A percentile compares a stretch with the other conserved stretches of the same genome.
Evolutionary conservation across 208 protist species (phyloP).

Genomic region (Trypanosoma vivax): DNA sequence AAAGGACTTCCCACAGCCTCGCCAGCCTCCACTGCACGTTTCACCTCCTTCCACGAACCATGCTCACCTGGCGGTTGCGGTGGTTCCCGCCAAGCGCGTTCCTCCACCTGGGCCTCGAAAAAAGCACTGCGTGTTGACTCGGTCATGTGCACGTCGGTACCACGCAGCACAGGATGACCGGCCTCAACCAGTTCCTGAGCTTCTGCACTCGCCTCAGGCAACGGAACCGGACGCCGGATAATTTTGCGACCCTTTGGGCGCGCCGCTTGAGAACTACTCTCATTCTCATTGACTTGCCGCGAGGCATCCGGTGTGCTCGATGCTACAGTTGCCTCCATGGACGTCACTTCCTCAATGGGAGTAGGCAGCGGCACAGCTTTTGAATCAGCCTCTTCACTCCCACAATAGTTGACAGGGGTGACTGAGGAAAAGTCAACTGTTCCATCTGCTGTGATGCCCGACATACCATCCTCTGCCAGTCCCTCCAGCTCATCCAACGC

Average conservation of each 20-base stretch:
- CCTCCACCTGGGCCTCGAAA: conserved; percentile 76
- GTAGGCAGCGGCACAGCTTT: no score
- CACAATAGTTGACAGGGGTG: conserved; percentile 16
- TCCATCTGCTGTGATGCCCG: conserved; percentile 44
- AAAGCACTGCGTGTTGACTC: conserved; percentile 69
- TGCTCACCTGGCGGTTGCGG: conserved; percentile 74
- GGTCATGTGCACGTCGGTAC: conserved; percentile 54
- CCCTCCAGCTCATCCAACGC: conserved; percentile 81
- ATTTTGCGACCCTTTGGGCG: conserved; percentile 44
- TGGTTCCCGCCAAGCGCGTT: conserved; percentile 85
- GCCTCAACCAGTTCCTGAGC: conserved; percentile 71
- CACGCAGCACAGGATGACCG: conserved; percentile 57
- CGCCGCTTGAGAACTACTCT: neutral
- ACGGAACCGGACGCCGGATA: conserved; percentile 57
- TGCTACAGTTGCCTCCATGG: neutral
- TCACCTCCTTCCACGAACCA: conserved; percentile 85
- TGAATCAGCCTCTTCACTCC: neutral
- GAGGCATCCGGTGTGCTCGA: no score
- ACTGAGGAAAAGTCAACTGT: conserved; percentile 75
- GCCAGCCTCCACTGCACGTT: conserved; percentile 60
- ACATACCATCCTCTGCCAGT: conserved; percentile 40
- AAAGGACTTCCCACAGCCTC: conserved; percentile 58
- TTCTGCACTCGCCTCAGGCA: conserved; percentile 43
- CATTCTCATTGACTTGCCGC: no score
- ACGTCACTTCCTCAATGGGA: neutral